Base-by-base conservation (phyloP, 2,329 filamentous ascomycete genomes). In the Nannizziopsis arthrosporioides region DNA sequence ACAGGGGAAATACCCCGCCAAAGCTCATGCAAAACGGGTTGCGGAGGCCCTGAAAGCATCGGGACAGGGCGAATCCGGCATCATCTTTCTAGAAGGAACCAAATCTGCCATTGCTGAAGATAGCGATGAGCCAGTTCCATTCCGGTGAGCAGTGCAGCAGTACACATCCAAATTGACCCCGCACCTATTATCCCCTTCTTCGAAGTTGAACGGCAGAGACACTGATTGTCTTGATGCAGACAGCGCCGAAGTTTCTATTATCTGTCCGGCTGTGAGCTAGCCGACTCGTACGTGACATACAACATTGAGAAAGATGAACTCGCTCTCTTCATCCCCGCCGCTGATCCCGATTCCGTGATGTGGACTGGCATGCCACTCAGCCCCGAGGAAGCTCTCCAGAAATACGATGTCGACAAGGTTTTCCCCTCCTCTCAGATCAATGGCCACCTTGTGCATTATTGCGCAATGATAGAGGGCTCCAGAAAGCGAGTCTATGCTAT, bases 231-330 rank as follows among this genome's bases (percentile, higher is more conserved):
- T 27, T 12, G 31, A 19, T 42, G 11, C 45, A 47, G 37, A 55
- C 89, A 95, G 68, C 85, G 89, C 54, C 82, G 92, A 48, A 85
- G 81, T 65, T 98, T 98, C 71, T 95, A 85, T 77, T 98, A 98
- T 68, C 74, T 96, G 39, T 90, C 86, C 18, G 92, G 92, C 57
- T 93, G 81, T 61, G 76, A 81, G 53, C 74, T 93, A 27, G 77
- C 89, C 51, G 88, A 95, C 66, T 83, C 83, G 59, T 81, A 82
- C 62, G 77, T 87, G 51, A 76, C 82, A 49, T 94, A 95, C 71
- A 82, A 94, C 55, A 82, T 94, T 50, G 72, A 76, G 40, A 74
- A 78, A 42, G 76, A 80, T 55, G 79, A 80, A 57, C 77, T 89
- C 36, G 93, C 82, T 2, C 79, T 98, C 42, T 98, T 89, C 70